These are phyloP conservation scores for Aristolochia californica DNA, from an alignment of 164 flowering plant species.

Conservation along the genomic window DNA sequence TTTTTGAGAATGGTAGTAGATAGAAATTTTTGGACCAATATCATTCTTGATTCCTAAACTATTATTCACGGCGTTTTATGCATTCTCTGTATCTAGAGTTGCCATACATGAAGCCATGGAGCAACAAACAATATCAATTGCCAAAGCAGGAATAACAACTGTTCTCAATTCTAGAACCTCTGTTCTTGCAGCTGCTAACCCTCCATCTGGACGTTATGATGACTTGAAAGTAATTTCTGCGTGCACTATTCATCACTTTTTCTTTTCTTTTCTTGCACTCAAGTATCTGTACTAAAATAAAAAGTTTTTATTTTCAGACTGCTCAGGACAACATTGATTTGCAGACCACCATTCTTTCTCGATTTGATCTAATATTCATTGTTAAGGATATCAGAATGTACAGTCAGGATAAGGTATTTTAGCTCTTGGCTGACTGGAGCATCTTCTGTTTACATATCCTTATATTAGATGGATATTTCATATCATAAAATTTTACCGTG, in stretches of 20 bases:
- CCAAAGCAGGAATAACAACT: conserved; percentile 99
- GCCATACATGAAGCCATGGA: conserved; percentile 99
- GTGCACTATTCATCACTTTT: no score
- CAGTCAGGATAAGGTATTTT: conserved; percentile 82
- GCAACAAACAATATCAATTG: conserved; percentile 98
- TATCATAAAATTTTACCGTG: no score
- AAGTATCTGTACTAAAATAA: background rate
- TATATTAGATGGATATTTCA: no score
- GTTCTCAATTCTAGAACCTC: conserved; percentile 98
- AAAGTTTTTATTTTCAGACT: conserved; percentile 39
- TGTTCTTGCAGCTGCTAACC: conserved; percentile 99
- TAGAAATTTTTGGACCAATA: background rate
- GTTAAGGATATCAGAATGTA: conserved; percentile 90
- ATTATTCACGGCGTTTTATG: background rate
- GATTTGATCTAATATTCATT: conserved; percentile 94
- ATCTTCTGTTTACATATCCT: background rate
- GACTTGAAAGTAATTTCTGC: conserved; percentile 71
- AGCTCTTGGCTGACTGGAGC: background rate
- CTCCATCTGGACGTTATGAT: conserved; percentile 99
- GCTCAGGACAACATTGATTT: conserved; percentile 97
- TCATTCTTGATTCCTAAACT: background rate
- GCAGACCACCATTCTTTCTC: conserved; percentile 96
- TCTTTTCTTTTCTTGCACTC: background rate
- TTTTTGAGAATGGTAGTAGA: background rate
- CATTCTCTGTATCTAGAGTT: conserved; percentile 36